phyloP scores from a whole-genome alignment of 345 rosid species.

The Eucalyptus dawsonii region DNA sequence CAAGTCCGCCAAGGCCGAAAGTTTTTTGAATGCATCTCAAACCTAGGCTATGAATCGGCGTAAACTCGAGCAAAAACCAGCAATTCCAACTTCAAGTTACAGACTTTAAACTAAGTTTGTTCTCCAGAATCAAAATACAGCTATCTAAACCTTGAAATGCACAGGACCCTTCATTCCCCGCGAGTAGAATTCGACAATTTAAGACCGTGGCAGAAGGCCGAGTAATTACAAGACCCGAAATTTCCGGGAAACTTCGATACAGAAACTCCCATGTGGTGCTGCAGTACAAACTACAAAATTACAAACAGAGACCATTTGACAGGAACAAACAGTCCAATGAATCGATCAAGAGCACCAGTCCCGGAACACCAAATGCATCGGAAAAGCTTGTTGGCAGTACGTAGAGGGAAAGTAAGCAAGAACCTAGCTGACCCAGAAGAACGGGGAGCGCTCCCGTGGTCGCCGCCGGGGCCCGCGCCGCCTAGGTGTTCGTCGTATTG shows the following conservation, averaged over 20 bases:
- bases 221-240: not conserved
- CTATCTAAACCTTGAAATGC: not conserved
- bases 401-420: not conserved
- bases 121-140: not conserved
- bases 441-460: conserved; percentile 2
- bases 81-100: not conserved
- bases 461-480: not conserved
- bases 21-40: not conserved
- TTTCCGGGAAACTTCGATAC: not conserved
- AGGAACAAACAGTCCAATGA: not conserved
- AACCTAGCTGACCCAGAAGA: not conserved
- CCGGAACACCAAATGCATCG: not conserved
- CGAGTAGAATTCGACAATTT: not conserved
- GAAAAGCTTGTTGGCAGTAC: not conserved
- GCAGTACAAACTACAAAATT: not conserved
- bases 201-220: not conserved
- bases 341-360: not conserved
- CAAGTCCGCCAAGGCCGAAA: not conserved
- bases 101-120: not conserved
- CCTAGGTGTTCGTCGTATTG: conserved; percentile 13
- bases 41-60: not conserved
- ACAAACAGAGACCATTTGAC: not conserved
- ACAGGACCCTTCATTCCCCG: not conserved
- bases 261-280: not conserved
- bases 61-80: not conserved